A percentile compares a stretch with the other conserved stretches of the same genome.
These are phyloP conservation scores for Microbotryum intermedium DNA, from an alignment of 1,284 basidiomycete genomes.

Conservation along the genomic window DNA sequence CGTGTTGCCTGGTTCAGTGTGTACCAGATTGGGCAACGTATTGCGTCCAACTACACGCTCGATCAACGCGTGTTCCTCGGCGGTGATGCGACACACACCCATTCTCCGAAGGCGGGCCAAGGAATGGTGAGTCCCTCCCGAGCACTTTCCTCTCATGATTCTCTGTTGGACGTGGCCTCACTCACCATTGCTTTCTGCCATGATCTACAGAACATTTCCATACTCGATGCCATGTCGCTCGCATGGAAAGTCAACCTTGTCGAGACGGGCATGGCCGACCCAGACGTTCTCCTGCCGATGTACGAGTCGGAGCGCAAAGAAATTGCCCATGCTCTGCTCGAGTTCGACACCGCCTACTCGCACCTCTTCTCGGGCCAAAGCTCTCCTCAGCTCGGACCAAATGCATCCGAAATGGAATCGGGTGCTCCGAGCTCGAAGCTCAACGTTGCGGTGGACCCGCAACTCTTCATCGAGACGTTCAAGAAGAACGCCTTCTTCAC, in stretches of 20 bases:
- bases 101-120: constrained; percentile 41
- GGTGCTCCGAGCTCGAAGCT: constrained; percentile 4
- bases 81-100: constrained; percentile 43
- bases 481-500: constrained; percentile 35
- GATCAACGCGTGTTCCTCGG: constrained; percentile 39
- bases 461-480: constrained; percentile 35
- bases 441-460: constrained; percentile 31
- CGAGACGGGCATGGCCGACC: constrained; percentile 41
- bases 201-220: constrained; percentile 41
- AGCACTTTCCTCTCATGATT: background rate
- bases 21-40: constrained; percentile 37
- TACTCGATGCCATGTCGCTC: constrained; percentile 42
- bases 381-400: constrained; percentile 25
- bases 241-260: constrained; percentile 43
- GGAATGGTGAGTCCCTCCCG: constrained; percentile 23
- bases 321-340: constrained; percentile 41
- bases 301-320: constrained; percentile 41
- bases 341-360: constrained; percentile 42
- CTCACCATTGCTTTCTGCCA: background rate
- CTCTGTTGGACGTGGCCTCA: too few relatives aligned
- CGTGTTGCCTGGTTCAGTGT: constrained; percentile 41
- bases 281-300: constrained; percentile 37
- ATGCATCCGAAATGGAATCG: background rate
- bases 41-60: constrained; percentile 34
- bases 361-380: constrained; percentile 35